These are phyloP conservation scores for Mycena vitilis DNA, from an alignment of 768 basidiomycete genomes.

Conservation along the genomic window DNA sequence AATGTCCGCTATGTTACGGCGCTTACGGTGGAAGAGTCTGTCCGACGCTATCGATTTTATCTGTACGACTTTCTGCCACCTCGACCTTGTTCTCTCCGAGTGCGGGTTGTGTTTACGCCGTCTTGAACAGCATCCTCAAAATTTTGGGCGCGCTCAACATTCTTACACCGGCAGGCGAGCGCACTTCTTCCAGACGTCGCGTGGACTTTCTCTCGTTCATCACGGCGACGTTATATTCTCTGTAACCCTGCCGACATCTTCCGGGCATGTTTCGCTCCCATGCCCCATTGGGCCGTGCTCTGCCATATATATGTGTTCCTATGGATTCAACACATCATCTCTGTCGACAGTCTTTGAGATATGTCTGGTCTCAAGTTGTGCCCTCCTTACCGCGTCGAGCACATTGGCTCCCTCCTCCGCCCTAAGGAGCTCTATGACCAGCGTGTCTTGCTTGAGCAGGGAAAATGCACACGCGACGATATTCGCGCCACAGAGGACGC, in stretches of 20 bases:
- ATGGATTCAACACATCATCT: constrained; percentile 25
- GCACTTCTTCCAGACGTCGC: constrained; percentile 1
- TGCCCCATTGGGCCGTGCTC: constrained; percentile 11
- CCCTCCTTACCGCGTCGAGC: constrained; percentile 63
- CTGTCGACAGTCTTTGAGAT: constrained; percentile 16
- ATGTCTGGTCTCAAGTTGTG: constrained; percentile 44
- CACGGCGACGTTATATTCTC: constrained; percentile 31
- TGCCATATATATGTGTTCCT: constrained; percentile 32
- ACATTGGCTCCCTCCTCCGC: constrained; percentile 72
- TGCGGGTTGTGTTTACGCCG: background rate
- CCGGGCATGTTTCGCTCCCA: constrained; percentile 30
- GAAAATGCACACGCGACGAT: constrained; percentile 55
- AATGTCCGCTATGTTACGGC: no score
- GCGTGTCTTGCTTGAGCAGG: constrained; percentile 56
- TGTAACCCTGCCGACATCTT: constrained; percentile 1
- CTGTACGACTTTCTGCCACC: no score
- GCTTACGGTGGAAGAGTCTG: no score
- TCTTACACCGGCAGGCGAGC: constrained; percentile 8
- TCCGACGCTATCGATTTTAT: no score
- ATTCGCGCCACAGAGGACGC: constrained; percentile 62
- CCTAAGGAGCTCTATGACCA: constrained; percentile 61
- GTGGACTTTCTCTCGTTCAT: constrained; percentile 22
- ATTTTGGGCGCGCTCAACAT: background rate
- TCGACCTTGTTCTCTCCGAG: no score
- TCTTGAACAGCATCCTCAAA: no score